Base-by-base conservation (phyloP, 2,329 filamentous ascomycete species). In the Tolypocladium sp. region DNA sequence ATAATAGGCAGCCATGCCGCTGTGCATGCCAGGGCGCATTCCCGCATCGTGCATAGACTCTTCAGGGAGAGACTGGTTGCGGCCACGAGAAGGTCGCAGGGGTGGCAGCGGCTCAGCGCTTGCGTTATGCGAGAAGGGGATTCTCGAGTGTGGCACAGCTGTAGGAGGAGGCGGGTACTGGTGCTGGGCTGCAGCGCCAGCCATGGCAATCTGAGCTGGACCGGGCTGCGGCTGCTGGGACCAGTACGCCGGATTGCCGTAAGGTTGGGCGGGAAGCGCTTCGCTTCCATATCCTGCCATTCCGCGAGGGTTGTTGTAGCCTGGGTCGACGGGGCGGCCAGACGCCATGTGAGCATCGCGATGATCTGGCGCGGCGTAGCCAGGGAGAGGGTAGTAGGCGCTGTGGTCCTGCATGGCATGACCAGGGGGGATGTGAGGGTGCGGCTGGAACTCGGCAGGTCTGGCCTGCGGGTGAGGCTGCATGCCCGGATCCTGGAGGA, bases 71-170 rank as follows among this genome's bases (percentile, higher is more conserved):
- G 72, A 70, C 37, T 71, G 71, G 49, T 67, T 69, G 25, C 72
- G 72, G 38, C 67, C 65, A 44, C 74, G 68, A 17, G 74, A 68
- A n/a, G 74, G 74, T 44, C 74, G 68, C 42, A 76, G 65, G 8
- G 74, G 73, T 5, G 74, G 74, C 27, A 76, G 64, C 30, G 72
- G 73, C 44, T 75, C 73, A 13, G 72, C 66, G 59, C 64, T 72
- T 17, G 65, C 67, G 40, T 69, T 68, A 37, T 72, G 72, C 38
- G 71, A 71, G 58, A 74, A 75, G 1, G 73, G 70, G 17, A 73
- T 69, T 33, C 73, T 68, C 3, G 71, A 62, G 38, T 68, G 61
- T 15, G 69, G 58, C 20, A 46, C 12, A 10, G 51, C 22, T 44
- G 57, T 10, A 27, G 65, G 66, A 3, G 63, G 63, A 37, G 69